A percentile compares a stretch with the other conserved stretches of the same genome.
phyloP scores from a whole-genome alignment of 2,329 filamentous ascomycete species.

The Mariannaea elegans region DNA sequence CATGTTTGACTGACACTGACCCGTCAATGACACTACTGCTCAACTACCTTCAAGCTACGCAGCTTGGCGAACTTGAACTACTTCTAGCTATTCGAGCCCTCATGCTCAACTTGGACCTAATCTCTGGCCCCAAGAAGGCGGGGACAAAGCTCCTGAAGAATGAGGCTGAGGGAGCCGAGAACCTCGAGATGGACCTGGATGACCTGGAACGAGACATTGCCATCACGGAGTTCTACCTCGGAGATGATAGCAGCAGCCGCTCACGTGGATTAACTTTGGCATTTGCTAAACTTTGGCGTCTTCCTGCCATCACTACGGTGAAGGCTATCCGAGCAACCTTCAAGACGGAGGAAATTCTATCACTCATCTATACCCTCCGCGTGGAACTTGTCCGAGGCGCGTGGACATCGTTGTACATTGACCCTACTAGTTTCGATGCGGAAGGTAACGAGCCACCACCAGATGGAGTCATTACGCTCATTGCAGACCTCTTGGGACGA shows the following conservation, averaged over 20 bases:
- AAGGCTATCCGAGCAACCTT: slow-evolving; percentile 70
- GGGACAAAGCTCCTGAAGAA: slow-evolving; percentile 45
- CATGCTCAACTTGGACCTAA: slow-evolving; percentile 73
- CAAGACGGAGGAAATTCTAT: slow-evolving; percentile 73
- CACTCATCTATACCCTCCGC: slow-evolving; percentile 76
- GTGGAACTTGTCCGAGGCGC: slow-evolving; percentile 77
- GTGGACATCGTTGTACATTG: slow-evolving; percentile 78
- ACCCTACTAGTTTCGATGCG: slow-evolving; percentile 59
- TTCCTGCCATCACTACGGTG: slow-evolving; percentile 68
- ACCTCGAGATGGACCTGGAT: slow-evolving; percentile 64
- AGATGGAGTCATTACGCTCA: slow-evolving; percentile 74
- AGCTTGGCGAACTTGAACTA: slow-evolving; percentile 72
- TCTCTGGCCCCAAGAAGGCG: slow-evolving; percentile 52
- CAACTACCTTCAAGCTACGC: slow-evolving; percentile 71
- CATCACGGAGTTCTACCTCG: slow-evolving; percentile 72
- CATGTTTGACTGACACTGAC: slow-evolving; percentile 71
- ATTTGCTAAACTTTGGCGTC: slow-evolving; percentile 74
- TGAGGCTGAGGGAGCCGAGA: slow-evolving; percentile 41
- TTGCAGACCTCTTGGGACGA: slow-evolving; percentile 75
- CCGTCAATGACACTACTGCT: slow-evolving; percentile 73
- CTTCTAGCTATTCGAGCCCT: slow-evolving; percentile 71
- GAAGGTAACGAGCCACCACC: slow-evolving; percentile 58
- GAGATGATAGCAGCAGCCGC: slow-evolving; percentile 69
- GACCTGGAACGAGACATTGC: slow-evolving; percentile 72
- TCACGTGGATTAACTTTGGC: slow-evolving; percentile 72